Base-by-base conservation (phyloP, 2,329 filamentous ascomycete species). In the Microcyclospora pomicola region DNA sequence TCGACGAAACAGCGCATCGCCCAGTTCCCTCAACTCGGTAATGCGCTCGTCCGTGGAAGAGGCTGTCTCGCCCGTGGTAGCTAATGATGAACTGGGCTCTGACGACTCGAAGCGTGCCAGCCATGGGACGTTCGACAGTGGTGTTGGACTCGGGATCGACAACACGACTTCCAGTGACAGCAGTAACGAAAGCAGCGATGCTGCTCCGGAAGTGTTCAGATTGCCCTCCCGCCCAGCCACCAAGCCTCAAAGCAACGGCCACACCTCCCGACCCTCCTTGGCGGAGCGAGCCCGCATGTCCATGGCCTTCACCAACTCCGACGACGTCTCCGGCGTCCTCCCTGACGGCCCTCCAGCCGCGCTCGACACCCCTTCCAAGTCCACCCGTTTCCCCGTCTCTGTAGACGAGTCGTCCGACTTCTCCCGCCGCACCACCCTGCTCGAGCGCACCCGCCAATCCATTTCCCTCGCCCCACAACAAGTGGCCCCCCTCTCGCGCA, bases 361-460 rank as follows among this genome's bases (percentile, higher is more conserved):
- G 34, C 6, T 11, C 24, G 41, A 41, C 32, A 9, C 28, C 31
- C 27, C 37, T 38, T 47, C 47, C 10, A 43, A 57, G 40, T 46
- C 48, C 42, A 1, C 45, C 41, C 12, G 46, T 45, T 10, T 32
- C 12, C 50, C 43, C 10, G 51, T 51, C 43, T 15, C 35, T 6
- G 27, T 19, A 24, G 19, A 28, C 7, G 15, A 29, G 13, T 9
- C 12, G 30, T 12, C n/a, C 37, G 37, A 16, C 33, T 12, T 5
- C n/a, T 27, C 30, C 30, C 19, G 31, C 27, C 14, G 14, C 27
- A 40, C 50, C n/a, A 65, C 79, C 0, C 69, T 91, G 0, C 72
- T 80, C 3, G 85, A 92, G 53, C 79, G 86, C 34, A 92, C 87
- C 0, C 75, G 82, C 13, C 69, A 85, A 38, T 86, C 83, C 13